phyloP scores from a whole-genome alignment of 441 rosid genomes.

The Arabidopsis hybrid region DNA sequence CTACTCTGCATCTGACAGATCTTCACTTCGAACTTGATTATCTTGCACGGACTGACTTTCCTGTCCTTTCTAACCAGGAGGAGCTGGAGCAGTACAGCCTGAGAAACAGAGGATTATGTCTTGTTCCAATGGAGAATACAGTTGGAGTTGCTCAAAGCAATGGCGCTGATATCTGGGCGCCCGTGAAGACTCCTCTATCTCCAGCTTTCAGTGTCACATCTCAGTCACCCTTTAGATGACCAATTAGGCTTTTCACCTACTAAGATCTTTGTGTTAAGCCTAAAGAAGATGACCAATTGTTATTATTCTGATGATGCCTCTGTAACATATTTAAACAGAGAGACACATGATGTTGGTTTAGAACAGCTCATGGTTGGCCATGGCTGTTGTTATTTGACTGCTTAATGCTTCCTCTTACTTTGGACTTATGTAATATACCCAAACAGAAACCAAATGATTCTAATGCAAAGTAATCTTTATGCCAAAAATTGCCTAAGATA shows the following conservation, averaged over 20 bases:
- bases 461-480: slow-evolving; percentile 16
- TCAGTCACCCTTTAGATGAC: slow-evolving; percentile 44
- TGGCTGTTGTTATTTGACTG: slow-evolving; percentile 32
- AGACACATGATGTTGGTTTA: slow-evolving; percentile 13
- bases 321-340: slow-evolving; percentile 35
- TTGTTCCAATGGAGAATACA: slow-evolving; percentile 77
- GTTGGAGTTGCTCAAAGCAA: slow-evolving; percentile 82
- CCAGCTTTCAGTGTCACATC: slow-evolving; percentile 52
- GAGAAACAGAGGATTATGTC: slow-evolving; percentile 79
- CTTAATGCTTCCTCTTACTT: slow-evolving; percentile 23
- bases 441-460: slow-evolving; percentile 11
- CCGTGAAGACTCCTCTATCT: slow-evolving; percentile 75
- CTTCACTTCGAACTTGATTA: background rate
- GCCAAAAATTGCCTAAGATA: background rate
- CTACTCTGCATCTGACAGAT: background rate
- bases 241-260: slow-evolving; percentile 24
- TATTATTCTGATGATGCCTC: slow-evolving; percentile 22
- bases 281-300: slow-evolving; percentile 27
- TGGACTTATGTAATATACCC: slow-evolving; percentile 24
- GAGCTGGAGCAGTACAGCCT: slow-evolving; percentile 65
- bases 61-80: slow-evolving; percentile 41
- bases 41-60: slow-evolving; percentile 1
- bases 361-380: slow-evolving; percentile 23
- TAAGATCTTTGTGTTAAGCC: slow-evolving; percentile 24
- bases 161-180: slow-evolving; percentile 98